Base-by-base conservation (phyloP, 108 stramenopile genomes). In the Hondaea fermentalgiana region DNA sequence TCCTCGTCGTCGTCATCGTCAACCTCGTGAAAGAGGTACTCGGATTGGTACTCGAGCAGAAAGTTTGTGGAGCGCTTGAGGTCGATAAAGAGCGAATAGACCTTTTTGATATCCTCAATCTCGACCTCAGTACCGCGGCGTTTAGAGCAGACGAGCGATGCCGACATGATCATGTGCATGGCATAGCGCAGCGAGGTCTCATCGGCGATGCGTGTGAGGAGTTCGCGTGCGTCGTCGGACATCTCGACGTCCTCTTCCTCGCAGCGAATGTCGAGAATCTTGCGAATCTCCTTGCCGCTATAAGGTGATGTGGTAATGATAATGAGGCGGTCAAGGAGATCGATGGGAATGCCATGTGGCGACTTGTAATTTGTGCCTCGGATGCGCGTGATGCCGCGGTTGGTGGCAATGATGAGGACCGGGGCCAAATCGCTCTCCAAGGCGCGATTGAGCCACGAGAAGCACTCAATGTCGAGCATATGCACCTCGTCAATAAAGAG, bases 401-500 rank as follows among this genome's bases (percentile, higher is more conserved):
- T 97, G 88, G 97, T 97, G 44, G 97, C 97, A 90, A 97, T 96
- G 87, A 97, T 96, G 49, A 97, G 91, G n/a, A 97, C 95, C 17
- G 97, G 97, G 4, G 97, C 96, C 90, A 97, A 93, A 87, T 96
- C 94, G 60, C 92, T 94, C 92, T 97, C 97, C 57, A 97, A 90
- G 10, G 97, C 96, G 17, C 97, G 92, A 89, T 97, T 97, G 57
- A 97, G 95, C 94, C 96, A 97, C 57, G 95, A 95, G 93, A 97
- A 97, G 93, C 97, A 97, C 92, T 97, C 97, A 87, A 97, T 97
- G 87, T 97, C 97, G 60, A 97, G 93, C 96, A 97, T 97, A 95
- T 97, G 97, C n/a, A 98, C 98, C 92, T 99, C 99, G 92, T 99
- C 99, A 90, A 99, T 98, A 92, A 99, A 99, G 17, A 99, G 93